Evolutionary conservation across 805 yeast genomes (phyloP), one percentile per base, ranked within the genome.

Genomic region (Brettanomyces nanus): DNA sequence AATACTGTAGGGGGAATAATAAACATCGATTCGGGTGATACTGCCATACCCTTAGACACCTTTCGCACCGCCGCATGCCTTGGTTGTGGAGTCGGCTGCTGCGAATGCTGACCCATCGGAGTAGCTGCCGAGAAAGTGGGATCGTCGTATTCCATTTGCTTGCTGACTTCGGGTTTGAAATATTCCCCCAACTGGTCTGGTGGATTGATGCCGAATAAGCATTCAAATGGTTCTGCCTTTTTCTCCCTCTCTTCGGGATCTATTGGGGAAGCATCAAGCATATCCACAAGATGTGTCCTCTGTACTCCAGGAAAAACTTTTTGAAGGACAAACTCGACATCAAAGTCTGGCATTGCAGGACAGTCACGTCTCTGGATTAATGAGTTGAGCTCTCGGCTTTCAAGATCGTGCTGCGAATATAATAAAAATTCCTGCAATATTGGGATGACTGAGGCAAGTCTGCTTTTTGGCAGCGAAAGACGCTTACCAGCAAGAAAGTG

Each of bases 401-500:
- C 33, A 6, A 32, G 36, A 15, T 40, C 42, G 10, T 48, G 41
- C 15, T 52, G 47, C 1, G 61, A 58, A 39, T 39, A 54, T 3
- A 56, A 38, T 9, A 59, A 41, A 9, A 49, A 40, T 29, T 56
- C 59, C 33, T 57, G 53, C 1, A 68, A 36, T 1, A 61, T 45
- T 3, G 66, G 66, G 5, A 66, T 32, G 1, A 58, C 20, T 0
- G 44, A 38, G 0, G 33, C 42, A 7, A 61, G 38, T 2, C 51
- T 47, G 1, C 38, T 41, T 10, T 41, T 48, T 2, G 50, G 17
- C 3, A 68, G 31, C 0, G 28, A 33, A 0, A 69, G 68, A 38
- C 59, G 65, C 1, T 34, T 26, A 15, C 63, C 59, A 10, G 60
- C 43, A 29, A 71, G 57, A 44, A 77, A 76, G 11, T 53, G 48